Evolutionary conservation across 345 rosid genomes (phyloP).

Genomic region (Eutrema heterophyllum): DNA sequence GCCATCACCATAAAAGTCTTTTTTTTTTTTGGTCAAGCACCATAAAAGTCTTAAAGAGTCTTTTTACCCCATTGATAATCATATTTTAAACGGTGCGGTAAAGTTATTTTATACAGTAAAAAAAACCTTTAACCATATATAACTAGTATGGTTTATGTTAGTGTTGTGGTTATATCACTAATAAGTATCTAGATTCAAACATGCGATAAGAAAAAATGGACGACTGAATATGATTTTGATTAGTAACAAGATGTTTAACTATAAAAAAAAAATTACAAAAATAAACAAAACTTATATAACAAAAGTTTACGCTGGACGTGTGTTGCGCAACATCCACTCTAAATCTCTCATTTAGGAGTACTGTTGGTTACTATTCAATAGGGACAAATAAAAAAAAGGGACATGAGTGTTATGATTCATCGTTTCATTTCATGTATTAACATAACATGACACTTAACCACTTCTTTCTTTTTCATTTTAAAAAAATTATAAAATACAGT

Average conservation of each 20-base stretch:
- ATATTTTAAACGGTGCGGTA: neutral
- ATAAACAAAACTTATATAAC: neutral
- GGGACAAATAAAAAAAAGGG: neutral
- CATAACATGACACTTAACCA: neutral
- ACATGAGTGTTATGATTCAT: neutral
- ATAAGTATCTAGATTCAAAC: neutral
- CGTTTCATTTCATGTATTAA: neutral
- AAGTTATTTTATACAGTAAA: neutral
- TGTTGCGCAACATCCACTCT: neutral
- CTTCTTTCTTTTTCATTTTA: neutral
- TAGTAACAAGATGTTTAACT: neutral
- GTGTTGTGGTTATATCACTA: neutral
- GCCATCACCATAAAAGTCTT: neutral
- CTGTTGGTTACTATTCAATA: neutral
- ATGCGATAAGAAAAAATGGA: neutral
- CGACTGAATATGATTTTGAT: neutral
- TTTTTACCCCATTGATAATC: neutral
- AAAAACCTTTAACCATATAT: neutral
- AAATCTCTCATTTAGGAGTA: neutral
- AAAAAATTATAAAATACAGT: neutral
- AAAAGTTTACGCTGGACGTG: neutral
- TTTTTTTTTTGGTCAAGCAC: too few relatives aligned
- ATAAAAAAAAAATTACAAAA: too few relatives aligned
- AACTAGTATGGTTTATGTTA: neutral
- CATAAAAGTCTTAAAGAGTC: neutral